A percentile compares a stretch with the other conserved stretches of the same genome.
Conservation (phyloP, 2,329 filamentous ascomycete species). For the Aspergillus fumigatiaffinis region DNA sequence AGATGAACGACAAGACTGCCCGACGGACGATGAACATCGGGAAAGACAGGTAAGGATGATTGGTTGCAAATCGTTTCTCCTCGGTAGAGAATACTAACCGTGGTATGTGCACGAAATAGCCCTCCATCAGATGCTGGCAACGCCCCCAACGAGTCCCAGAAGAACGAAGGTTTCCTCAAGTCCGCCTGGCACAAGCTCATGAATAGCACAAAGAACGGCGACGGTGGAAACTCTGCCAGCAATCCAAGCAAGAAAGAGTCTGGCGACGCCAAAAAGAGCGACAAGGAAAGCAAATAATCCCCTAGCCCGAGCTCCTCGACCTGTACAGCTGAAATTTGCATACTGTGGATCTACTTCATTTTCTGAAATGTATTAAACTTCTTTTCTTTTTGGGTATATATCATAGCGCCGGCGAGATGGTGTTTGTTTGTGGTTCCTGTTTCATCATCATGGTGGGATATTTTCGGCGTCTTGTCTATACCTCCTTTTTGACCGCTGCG, state of each 20-base stretch:
- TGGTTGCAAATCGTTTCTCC: neutral
- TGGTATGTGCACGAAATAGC: constrained; percentile 6
- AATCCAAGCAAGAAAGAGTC: constrained; percentile 27
- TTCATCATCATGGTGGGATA: constrained; percentile 9
- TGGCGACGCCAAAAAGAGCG: constrained; percentile 18
- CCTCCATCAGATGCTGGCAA: constrained; percentile 15
- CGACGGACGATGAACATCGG: constrained; percentile 85
- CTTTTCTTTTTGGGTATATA: constrained; percentile 26
- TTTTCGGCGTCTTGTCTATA: constrained; percentile 8
- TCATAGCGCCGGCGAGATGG: constrained; percentile 38
- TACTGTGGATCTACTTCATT: constrained; percentile 10
- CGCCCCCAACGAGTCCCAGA: constrained; percentile 51
- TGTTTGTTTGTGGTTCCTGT: constrained; percentile 14
- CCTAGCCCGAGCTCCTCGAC: constrained; percentile 31
- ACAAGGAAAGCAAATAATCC: constrained; percentile 29
- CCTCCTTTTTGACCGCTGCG: neutral
- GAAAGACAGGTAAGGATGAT: constrained; percentile 50
- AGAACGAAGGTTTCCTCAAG: constrained; percentile 86
- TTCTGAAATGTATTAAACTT: constrained; percentile 18
- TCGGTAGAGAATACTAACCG: constrained; percentile 5
- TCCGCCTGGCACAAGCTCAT: constrained; percentile 89
- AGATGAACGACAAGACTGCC: constrained; percentile 88
- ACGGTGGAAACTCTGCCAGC: constrained; percentile 25
- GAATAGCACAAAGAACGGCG: constrained; percentile 53
- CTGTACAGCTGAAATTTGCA: constrained; percentile 16